Base-by-base conservation (phyloP, 1,284 basidiomycete genomes). In the Salmacisia buchloeana region DNA sequence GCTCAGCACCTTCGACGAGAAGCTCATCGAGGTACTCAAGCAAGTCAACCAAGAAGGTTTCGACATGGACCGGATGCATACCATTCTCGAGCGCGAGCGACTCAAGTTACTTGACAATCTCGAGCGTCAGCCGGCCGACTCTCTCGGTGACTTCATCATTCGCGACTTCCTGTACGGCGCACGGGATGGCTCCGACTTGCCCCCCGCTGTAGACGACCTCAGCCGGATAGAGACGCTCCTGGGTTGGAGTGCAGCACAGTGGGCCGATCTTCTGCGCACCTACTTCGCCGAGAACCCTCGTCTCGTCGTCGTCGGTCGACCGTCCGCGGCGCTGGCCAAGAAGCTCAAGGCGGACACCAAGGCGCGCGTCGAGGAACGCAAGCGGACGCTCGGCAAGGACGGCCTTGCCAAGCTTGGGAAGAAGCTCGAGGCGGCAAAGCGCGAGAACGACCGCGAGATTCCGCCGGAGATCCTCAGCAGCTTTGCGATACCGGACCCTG, bases 11-110 rank as follows among this genome's bases (percentile, higher is more conserved):
- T 90, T 98, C 72, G 86, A 88, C 62, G 82, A 82, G 43, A 87
- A 86, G 75, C 83, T 98, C 54, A 86, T 85, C 71, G 82, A 82
- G 1, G 89, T 90, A 71, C 83, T 99, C 35, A 80, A 83, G 69
- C 85, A 86, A 52, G 89, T 97, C 59, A 86, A 85, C 23, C 77
- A 85, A 23, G 86, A 89, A 62, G 92, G 90, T 3, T 83, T 98
- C 62, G 92, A 98, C 81, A 94, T 97, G 89, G 84, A 88, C 34
- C 84, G 96, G 29, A 97, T 99, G 89, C 81, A 81, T 21, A 89
- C 91, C 85, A 84, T 97, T 23, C 87, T 99, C 62, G 86, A 89
- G 69, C 84, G 93, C 38, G 92, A 97, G 75, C 89, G 91, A 80
- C 86, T 91, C 65, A 91, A 93, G 83, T 68, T 81, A 1, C 73